A percentile compares a stretch with the other conserved stretches of the same genome.
Conservation (phyloP, 345 rosid species). For the Limnanthes douglasii region DNA sequence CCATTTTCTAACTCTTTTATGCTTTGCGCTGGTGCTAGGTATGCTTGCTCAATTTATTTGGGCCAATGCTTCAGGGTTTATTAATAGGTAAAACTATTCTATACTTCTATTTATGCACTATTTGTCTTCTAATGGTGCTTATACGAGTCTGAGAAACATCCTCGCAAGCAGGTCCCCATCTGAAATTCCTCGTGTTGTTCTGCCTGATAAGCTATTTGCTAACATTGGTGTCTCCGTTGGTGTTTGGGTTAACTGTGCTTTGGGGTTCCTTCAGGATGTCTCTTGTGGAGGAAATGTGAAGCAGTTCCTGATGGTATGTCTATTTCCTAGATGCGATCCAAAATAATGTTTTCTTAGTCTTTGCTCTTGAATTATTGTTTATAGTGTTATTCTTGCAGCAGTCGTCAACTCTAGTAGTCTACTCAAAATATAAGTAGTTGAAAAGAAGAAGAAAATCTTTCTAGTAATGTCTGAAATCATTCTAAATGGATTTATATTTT, state of each 20-base stretch:
- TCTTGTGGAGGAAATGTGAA: slow-evolving; percentile 62
- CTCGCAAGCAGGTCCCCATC: slow-evolving; percentile 38
- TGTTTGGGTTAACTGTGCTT: slow-evolving; percentile 42
- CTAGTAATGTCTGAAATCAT: neutral
- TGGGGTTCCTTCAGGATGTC: slow-evolving; percentile 64
- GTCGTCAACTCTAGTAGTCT: neutral
- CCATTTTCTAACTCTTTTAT: slow-evolving; percentile 61
- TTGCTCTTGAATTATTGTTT: neutral
- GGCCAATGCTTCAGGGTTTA: slow-evolving; percentile 56
- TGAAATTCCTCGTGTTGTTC: slow-evolving; percentile 56
- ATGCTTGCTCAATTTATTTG: slow-evolving; percentile 82
- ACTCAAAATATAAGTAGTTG: neutral
- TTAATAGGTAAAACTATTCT: slow-evolving; percentile 31
- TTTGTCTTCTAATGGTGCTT: slow-evolving; percentile 6
- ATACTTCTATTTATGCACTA: neutral
- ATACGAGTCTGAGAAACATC: neutral
- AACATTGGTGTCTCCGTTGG: slow-evolving; percentile 51
- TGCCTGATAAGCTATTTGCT: slow-evolving; percentile 65
- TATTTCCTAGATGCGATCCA: neutral
- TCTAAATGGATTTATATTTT: too few species aligned
- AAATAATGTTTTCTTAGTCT: neutral
- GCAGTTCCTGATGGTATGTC: slow-evolving; percentile 62
- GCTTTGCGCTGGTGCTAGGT: slow-evolving; percentile 51
- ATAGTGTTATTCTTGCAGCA: neutral
- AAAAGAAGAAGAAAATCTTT: neutral